Conservation (phyloP, 345 rosid species). For the Sapria himalayana region DNA sequence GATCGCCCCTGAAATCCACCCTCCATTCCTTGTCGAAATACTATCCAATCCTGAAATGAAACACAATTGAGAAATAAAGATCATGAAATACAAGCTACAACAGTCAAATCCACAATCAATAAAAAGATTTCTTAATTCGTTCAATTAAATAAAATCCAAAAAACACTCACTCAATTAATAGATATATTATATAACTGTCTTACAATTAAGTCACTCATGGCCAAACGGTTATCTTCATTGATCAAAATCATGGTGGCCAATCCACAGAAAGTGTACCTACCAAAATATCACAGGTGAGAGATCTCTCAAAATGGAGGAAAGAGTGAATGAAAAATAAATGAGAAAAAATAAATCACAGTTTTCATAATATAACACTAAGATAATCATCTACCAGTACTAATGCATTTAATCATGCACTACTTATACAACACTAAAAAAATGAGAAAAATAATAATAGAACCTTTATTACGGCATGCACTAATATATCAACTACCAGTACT, state of each 20-base stretch:
- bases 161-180: no score
- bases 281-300: constrained; percentile 9
- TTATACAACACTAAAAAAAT: no score
- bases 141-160: constrained; percentile 4
- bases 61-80: no score
- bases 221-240: constrained; percentile 49
- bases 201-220: constrained; percentile 51
- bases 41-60: constrained; percentile 52
- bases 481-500: no score
- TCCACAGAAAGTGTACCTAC: constrained; percentile 85
- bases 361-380: not conserved
- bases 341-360: not conserved
- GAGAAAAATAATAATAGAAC: no score
- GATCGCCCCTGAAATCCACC: constrained; percentile 95
- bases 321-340: no score
- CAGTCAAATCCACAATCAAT: not conserved
- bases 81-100: not conserved
- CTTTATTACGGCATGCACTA: no score
- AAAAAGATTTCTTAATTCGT: constrained; percentile 3
- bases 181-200: no score
- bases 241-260: constrained; percentile 84
- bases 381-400: not conserved
- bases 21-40: constrained; percentile 82
- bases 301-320: constrained; percentile 4
- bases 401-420: no score